These are phyloP conservation scores for Taphrina communis DNA, from an alignment of 1,139 yeast species.

Conservation along the genomic window DNA sequence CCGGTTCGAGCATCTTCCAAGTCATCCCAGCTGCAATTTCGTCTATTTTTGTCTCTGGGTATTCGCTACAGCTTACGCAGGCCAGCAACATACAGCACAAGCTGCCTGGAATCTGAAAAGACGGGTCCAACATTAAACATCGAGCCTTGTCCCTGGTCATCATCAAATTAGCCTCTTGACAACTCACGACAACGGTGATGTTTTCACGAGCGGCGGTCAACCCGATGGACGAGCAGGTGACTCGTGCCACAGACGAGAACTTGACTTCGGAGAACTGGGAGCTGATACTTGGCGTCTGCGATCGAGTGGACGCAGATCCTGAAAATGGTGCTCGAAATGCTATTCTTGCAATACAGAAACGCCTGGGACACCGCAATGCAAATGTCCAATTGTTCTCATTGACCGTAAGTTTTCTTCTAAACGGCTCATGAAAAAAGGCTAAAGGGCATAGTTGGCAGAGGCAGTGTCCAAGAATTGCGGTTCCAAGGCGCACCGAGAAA, in stretches of 20 bases:
- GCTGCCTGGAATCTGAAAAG: too few relatives aligned
- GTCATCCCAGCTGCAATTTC: too few relatives aligned
- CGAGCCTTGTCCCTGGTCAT: too few relatives aligned
- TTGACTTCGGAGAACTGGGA: conserved; percentile 86
- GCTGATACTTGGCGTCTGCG: conserved; percentile 80
- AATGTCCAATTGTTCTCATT: conserved; percentile 77
- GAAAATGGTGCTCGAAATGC: conserved; percentile 65
- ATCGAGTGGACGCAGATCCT: conserved; percentile 73
- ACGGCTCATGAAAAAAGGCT: background rate
- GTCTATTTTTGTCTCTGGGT: too few relatives aligned
- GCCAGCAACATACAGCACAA: too few relatives aligned
- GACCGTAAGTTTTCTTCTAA: conserved; percentile 52
- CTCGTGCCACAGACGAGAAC: conserved; percentile 83
- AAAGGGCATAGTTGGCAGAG: conserved; percentile 56
- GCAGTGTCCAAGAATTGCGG: conserved; percentile 95
- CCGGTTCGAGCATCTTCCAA: background rate
- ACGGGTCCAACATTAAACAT: too few relatives aligned
- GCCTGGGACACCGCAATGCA: conserved; percentile 70
- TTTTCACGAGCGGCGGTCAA: conserved; percentile 32
- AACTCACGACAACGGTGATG: conserved; percentile 11
- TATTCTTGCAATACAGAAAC: conserved; percentile 58
- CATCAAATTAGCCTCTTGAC: too few relatives aligned
- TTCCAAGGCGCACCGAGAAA: conserved; percentile 78
- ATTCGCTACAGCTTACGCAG: too few relatives aligned
- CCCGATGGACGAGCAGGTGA: conserved; percentile 48